Evolutionary conservation across 768 basidiomycete species (phyloP).

Genomic region (Pleurotus ostreatus): DNA sequence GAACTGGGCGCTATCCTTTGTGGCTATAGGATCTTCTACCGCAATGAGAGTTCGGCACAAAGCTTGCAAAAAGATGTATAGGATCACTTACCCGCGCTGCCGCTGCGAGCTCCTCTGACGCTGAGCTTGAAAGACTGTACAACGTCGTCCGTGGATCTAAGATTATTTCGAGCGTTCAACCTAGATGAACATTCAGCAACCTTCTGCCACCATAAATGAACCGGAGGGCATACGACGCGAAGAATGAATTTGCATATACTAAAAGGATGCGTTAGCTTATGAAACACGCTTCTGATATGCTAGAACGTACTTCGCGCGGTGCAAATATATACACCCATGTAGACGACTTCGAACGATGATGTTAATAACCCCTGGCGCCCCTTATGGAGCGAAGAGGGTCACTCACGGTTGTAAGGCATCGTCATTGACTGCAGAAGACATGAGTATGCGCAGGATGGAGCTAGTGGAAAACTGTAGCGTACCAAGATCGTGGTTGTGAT

Average conservation of each 20-base stretch:
- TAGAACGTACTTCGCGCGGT: background rate
- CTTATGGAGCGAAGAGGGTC: background rate
- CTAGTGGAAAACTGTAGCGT: background rate
- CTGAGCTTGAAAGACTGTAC: background rate
- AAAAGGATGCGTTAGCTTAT: background rate
- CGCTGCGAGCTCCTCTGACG: background rate
- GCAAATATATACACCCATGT: conserved; percentile 3
- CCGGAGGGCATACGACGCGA: background rate
- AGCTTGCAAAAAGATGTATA: no score
- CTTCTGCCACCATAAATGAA: background rate
- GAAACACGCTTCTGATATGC: background rate
- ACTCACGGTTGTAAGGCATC: conserved; percentile 4
- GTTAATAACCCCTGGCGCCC: background rate
- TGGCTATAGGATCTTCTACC: background rate
- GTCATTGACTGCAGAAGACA: background rate
- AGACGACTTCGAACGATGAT: background rate
- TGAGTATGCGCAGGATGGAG: background rate
- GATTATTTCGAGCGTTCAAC: conserved; percentile 2
- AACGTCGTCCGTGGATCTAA: background rate
- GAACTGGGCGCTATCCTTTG: background rate
- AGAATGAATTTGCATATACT: conserved; percentile 3
- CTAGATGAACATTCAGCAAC: background rate
- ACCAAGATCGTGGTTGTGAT: conserved; percentile 5
- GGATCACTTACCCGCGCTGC: no score
- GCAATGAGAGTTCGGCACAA: background rate